Evolutionary conservation across 768 basidiomycete genomes (phyloP), one percentile per base, ranked within the genome.

Genomic region (Panaeolus papilionaceus): DNA sequence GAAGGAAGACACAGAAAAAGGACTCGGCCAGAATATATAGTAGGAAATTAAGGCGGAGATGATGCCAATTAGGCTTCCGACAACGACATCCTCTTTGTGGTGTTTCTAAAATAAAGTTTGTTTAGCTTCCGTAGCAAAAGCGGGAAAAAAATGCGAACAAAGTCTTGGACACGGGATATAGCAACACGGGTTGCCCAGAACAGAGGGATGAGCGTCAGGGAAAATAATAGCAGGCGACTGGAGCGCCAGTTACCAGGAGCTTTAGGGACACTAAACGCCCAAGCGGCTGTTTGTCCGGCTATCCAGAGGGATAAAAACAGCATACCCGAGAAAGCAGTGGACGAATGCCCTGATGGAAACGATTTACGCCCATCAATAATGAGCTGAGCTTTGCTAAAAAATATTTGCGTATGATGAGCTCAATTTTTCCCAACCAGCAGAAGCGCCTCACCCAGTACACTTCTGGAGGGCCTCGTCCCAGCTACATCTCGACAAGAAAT

Each of bases 341-440:
- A 88, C 0, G 89, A 89, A 74, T 92, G 90, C 6, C 90, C 90
- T 11, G 89, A 90, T 7, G 89, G 90, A 72, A 92, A 92, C 0
- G 89, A 91, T 65, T 83, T 81, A 39, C 88, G 79, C 14, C 88
- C 89, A 65, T 86, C 83, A 14, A 80, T 58, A 33, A 90, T 72
- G 11, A 74, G 66, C 4, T 79, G 70, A 20, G 73, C 64, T 39
- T 85, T 75, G 18, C 83, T 83, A 67, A 38, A 58, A 6, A 12
- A 44, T 18, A 16, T 44, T 16, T 42, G 11, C 11, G 18, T 16
- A 44, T 44, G 42, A 18, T 33, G 33, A 26, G 64, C 26, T 45
- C 6, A 49, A 37, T 18, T 68, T 12, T 45, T n/a, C 10, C 45
- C 33, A 37, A 49, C 58, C 20, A 47, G 3, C 20, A 14, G 39